Percentiles rank a stretch among this genome's conserved stretches.
Conservation (phyloP, 352 stramenopile species). For the Pythium vanterpoolii region DNA sequence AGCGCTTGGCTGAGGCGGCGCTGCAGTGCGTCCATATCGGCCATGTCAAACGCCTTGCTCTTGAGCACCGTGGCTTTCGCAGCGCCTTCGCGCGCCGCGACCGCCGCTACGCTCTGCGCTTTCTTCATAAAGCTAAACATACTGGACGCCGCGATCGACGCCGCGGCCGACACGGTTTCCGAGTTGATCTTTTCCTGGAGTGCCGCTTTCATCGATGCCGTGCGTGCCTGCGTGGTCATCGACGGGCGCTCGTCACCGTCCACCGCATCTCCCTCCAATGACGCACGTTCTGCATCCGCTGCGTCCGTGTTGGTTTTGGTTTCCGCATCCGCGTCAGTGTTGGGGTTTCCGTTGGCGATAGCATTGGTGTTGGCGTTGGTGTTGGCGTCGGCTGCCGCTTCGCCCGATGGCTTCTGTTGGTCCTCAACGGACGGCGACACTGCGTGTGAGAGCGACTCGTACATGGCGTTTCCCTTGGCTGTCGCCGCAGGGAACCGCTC, state of each 20-base stretch:
- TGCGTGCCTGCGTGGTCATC: conserved; percentile 20
- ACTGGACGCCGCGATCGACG: conserved; percentile 57
- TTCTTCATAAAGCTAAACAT: conserved; percentile 87
- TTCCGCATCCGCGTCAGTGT: background rate
- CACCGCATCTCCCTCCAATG: background rate
- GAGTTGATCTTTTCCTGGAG: conserved; percentile 68
- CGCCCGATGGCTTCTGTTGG: conserved; percentile 3
- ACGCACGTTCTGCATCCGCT: background rate
- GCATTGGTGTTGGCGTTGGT: background rate
- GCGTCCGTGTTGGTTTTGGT: background rate
- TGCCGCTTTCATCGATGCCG: conserved; percentile 50
- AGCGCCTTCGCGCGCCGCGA: conserved; percentile 71
- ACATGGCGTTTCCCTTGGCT: conserved; percentile 45
- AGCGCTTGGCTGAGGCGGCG: conserved; percentile 74
- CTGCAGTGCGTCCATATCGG: conserved; percentile 87
- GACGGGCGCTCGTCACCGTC: conserved; percentile 9
- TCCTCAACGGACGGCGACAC: conserved; percentile 29
- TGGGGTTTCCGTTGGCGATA: background rate
- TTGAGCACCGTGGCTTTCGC: conserved; percentile 71
- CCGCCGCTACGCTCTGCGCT: conserved; percentile 65
- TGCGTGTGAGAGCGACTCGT: conserved; percentile 54
- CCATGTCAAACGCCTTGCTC: conserved; percentile 68
- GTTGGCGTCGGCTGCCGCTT: background rate
- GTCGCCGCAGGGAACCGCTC: conserved; percentile 65
- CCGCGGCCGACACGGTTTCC: conserved; percentile 59